Percentiles rank a stretch among this genome's conserved stretches.
phyloP scores from a whole-genome alignment of 1,284 basidiomycete genomes.

The Anthracocystis setariae region DNA sequence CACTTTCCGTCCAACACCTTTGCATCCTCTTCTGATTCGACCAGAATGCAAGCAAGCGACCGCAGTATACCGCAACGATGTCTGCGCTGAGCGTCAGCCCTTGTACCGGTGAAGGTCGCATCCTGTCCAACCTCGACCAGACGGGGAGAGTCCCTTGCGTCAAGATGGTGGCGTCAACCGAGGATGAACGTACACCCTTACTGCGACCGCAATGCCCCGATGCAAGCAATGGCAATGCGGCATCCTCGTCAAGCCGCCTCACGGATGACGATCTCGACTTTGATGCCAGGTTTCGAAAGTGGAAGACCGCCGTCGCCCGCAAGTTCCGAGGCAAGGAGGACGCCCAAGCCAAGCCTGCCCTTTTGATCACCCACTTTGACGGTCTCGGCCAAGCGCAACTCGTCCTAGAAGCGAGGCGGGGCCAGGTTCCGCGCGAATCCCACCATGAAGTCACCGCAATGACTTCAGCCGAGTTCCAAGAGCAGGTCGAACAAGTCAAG shows the following conservation, averaged over 20 bases:
- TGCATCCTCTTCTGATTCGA: no score
- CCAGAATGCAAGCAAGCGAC: constrained; percentile 14
- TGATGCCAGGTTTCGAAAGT: constrained; percentile 53
- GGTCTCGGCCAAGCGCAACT: constrained; percentile 21
- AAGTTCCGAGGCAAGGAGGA: constrained; percentile 38
- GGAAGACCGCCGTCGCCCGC: constrained; percentile 49
- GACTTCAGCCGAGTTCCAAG: constrained; percentile 34
- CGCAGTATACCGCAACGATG: background rate
- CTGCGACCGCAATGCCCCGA: constrained; percentile 13
- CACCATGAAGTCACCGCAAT: constrained; percentile 33
- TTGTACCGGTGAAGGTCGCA: background rate
- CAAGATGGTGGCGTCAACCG: constrained; percentile 8
- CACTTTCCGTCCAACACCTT: no score
- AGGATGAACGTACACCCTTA: constrained; percentile 36
- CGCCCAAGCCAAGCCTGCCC: constrained; percentile 18
- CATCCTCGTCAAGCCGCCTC: background rate
- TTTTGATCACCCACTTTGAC: constrained; percentile 42
- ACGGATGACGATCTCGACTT: constrained; percentile 47
- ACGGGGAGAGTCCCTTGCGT: no score
- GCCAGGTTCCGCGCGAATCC: background rate
- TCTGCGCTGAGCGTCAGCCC: constrained; percentile 17
- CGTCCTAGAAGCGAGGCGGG: constrained; percentile 15
- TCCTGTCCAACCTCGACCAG: background rate
- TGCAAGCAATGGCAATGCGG: constrained; percentile 1
- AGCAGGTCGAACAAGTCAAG: constrained; percentile 50